These are phyloP conservation scores for Fusarium neocosmosporiellum DNA, from an alignment of 2,329 filamentous ascomycete species.

Conservation along the genomic window DNA sequence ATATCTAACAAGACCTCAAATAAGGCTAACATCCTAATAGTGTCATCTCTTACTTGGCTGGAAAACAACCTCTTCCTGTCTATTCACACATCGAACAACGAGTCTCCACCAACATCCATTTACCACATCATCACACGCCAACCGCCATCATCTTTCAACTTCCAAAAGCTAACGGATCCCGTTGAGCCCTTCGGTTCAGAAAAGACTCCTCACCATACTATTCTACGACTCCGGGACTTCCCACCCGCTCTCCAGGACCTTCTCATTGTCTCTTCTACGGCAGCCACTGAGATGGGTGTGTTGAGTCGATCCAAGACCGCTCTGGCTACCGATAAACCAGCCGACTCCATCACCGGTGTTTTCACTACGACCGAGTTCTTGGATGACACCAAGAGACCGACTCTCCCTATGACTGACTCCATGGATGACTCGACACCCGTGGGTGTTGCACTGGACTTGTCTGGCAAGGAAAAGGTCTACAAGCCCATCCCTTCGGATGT, in stretches of 20 bases:
- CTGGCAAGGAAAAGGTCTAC: conserved; percentile 79
- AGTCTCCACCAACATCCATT: conserved; percentile 70
- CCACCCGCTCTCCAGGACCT: conserved; percentile 83
- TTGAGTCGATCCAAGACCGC: conserved; percentile 78
- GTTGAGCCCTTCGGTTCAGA: conserved; percentile 77
- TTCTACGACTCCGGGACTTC: conserved; percentile 82
- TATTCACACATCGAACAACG: conserved; percentile 76
- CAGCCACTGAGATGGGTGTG: conserved; percentile 81
- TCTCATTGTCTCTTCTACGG: conserved; percentile 84
- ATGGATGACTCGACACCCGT: conserved; percentile 79
- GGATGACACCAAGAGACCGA: conserved; percentile 80
- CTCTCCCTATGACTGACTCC: conserved; percentile 74
- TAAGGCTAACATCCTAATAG: conserved; percentile 52
- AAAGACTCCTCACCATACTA: conserved; percentile 78
- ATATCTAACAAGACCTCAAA: not conserved
- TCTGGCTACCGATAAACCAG: conserved; percentile 69
- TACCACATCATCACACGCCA: conserved; percentile 84
- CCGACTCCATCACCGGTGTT: conserved; percentile 70
- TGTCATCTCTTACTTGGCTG: conserved; percentile 87
- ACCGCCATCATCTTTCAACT: conserved; percentile 69
- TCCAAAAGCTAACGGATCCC: conserved; percentile 80
- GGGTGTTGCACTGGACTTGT: conserved; percentile 86
- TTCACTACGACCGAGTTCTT: conserved; percentile 80
- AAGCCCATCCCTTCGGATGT: conserved; percentile 81
- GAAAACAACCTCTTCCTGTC: conserved; percentile 87